Evolutionary conservation across 2,329 filamentous ascomycete genomes (phyloP).

Genomic region (Dothistroma pini): DNA sequence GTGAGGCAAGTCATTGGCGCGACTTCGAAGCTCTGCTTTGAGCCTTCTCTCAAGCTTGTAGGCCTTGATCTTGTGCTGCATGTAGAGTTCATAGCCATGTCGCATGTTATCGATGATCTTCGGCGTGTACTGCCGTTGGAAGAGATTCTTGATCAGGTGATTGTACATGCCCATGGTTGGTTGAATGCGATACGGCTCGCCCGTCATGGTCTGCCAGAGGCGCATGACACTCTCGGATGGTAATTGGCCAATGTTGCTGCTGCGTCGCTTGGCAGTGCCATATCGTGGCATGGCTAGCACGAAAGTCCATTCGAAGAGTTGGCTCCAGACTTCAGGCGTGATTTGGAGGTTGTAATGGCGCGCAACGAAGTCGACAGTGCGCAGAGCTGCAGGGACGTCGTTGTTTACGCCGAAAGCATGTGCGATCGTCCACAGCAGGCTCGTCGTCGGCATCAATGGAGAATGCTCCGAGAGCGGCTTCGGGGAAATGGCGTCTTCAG

Average conservation of each 20-base stretch:
- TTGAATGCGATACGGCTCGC: slow-evolving; percentile 53
- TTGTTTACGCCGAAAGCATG: slow-evolving; percentile 66
- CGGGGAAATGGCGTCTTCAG: slow-evolving; percentile 33
- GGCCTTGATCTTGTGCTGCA: background rate
- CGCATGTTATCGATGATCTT: slow-evolving; percentile 27
- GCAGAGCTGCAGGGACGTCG: slow-evolving; percentile 56
- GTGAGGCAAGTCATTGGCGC: background rate
- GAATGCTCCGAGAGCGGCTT: slow-evolving; percentile 47
- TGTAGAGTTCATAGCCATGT: slow-evolving; percentile 19
- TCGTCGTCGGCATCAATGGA: slow-evolving; percentile 55
- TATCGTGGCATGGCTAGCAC: slow-evolving; percentile 47
- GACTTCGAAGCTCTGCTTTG: slow-evolving; percentile 2
- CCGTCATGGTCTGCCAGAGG: slow-evolving; percentile 59
- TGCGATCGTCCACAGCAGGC: slow-evolving; percentile 63
- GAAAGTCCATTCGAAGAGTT: slow-evolving; percentile 65
- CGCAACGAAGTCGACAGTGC: slow-evolving; percentile 61
- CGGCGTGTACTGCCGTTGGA: slow-evolving; percentile 9
- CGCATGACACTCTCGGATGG: slow-evolving; percentile 44
- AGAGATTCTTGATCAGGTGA: slow-evolving; percentile 30
- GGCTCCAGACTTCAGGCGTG: slow-evolving; percentile 57
- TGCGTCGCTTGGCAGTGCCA: slow-evolving; percentile 27
- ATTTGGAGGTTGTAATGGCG: slow-evolving; percentile 57
- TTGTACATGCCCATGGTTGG: slow-evolving; percentile 58
- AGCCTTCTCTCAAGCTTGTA: background rate
- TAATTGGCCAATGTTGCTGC: slow-evolving; percentile 37